Evolutionary conservation across 169 alveolate genomes (phyloP).

Genomic region (Sarcocystis neurona): DNA sequence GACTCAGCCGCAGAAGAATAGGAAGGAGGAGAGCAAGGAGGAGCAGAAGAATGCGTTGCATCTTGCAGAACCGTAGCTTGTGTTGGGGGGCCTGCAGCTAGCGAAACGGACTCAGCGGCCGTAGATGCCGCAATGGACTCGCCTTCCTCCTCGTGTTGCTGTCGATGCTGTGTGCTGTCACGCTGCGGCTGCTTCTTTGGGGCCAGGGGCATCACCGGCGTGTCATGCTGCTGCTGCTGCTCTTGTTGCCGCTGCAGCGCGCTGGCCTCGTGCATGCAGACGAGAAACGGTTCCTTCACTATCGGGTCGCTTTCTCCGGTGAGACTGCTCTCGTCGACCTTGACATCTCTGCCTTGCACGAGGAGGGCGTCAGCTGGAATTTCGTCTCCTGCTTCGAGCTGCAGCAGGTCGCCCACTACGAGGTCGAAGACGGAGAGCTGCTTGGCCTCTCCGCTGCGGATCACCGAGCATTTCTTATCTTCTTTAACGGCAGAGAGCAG

Average conservation of each 20-base stretch:
- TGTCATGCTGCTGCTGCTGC: too few species aligned
- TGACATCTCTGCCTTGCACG: conserved; percentile 78
- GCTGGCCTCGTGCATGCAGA: conserved; percentile 63
- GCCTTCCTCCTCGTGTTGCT: too few species aligned
- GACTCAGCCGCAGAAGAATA: too few species aligned
- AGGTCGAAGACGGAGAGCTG: conserved; percentile 75
- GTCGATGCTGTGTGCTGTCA: too few species aligned
- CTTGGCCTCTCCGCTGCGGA: conserved; percentile 66
- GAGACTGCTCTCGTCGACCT: conserved; percentile 85
- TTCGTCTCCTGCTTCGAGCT: conserved; percentile 82
- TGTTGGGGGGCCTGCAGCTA: too few species aligned
- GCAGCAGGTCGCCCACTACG: conserved; percentile 88
- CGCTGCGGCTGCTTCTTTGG: too few species aligned
- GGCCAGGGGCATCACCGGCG: too few species aligned
- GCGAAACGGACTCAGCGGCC: too few species aligned
- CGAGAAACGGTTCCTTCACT: conserved; percentile 73
- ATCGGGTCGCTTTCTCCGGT: conserved; percentile 88
- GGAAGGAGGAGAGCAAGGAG: too few species aligned
- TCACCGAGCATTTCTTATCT: conserved; percentile 65
- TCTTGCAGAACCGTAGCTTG: too few species aligned
- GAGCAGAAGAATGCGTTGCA: too few species aligned
- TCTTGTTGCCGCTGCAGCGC: conserved; percentile 46
- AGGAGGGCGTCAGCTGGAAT: conserved; percentile 75
- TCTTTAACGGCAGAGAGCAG: conserved; percentile 78
- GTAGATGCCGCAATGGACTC: too few species aligned